Evolutionary conservation across 2,329 filamentous ascomycete genomes (phyloP), one percentile per base, ranked within the genome.

Genomic region (Aspergillus viridinutans): DNA sequence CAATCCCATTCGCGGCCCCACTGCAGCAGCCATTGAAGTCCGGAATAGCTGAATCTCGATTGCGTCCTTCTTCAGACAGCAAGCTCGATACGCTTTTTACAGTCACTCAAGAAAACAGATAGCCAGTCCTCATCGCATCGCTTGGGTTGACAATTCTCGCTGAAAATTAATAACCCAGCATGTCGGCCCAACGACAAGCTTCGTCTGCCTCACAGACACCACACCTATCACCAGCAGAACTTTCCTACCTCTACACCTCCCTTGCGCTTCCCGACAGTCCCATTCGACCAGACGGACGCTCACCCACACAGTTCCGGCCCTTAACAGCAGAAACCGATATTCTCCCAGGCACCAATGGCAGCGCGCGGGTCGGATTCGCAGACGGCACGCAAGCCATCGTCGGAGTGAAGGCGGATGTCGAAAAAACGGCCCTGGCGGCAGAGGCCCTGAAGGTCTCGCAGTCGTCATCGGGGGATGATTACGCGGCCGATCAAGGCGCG

Each of bases 341-440:
- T 56, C 83, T 99, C 0, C 92, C 94, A 0, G 87, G 88, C 49
- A 89, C 93, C 17, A 96, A 97, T 70, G 94, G 94, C 59, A 95
- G 90, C 74, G 93, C 94, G 58, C 86, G 95, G 35, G 89, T 99
- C 49, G 96, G 93, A 64, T 95, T 97, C 72, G 87, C 92, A 3
- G 94, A 99, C 73, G 94, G 94, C 52, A 96, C 92, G 1, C 94
- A 99, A 75, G 94, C 94, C 6, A 88, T 99, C 59, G 94, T 97
- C 5, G 94, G 94, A 49, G 88, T 97, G 59, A 99, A 97, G 77
- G 92, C 90, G 0, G 93, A 97, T 76, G 90, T 97, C 3, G 92
- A 96, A 74, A 87, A 84, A 78, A 91, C 88, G 32, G 64, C 67
- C 59, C 58, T 74, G 52, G 61, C 71, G 56, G 61, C 68, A 51